Percentiles rank a stretch among this genome's conserved stretches.
phyloP scores from a whole-genome alignment of 306 rosid genomes.

The Vicia villosa region DNA sequence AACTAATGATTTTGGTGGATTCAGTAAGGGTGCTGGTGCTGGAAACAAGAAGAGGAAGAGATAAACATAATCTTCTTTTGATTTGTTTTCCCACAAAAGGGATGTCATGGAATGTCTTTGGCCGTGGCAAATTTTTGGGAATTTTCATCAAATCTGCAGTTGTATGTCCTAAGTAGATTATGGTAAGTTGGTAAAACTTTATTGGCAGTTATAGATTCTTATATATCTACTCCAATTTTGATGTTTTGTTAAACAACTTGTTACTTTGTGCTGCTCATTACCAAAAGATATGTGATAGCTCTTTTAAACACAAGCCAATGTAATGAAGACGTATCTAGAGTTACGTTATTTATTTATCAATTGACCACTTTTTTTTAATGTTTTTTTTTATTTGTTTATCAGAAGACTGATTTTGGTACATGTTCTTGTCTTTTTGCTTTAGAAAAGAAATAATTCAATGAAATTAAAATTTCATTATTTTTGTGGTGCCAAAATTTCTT shows the following conservation, averaged over 20 bases:
- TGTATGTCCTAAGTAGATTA: neutral
- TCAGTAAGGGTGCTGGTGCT: constrained; percentile 41
- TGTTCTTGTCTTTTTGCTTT: neutral
- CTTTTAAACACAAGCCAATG: neutral
- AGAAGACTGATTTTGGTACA: neutral
- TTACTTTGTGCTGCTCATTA: constrained; percentile 8
- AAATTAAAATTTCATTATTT: neutral
- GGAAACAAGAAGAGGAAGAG: constrained; percentile 62
- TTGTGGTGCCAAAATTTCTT: neutral
- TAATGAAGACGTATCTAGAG: neutral
- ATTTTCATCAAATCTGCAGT: constrained; percentile 14
- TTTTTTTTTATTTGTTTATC: constrained; percentile 1
- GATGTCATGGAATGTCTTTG: constrained; percentile 9
- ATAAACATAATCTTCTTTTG: constrained; percentile 19
- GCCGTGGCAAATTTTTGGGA: neutral
- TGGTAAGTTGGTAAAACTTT: constrained; percentile 13
- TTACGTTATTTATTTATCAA: neutral
- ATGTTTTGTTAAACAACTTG: constrained; percentile 16
- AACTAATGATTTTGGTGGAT: constrained; percentile 51
- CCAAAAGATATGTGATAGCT: neutral
- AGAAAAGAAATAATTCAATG: neutral
- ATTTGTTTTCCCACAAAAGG: constrained; percentile 2
- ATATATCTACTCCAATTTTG: constrained; percentile 17
- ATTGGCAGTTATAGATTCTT: constrained; percentile 16
- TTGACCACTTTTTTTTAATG: neutral